Percentiles rank a stretch among this genome's conserved stretches.
phyloP scores from a whole-genome alignment of 176 grass and related monocot genomes.

The Cocos nucifera region DNA sequence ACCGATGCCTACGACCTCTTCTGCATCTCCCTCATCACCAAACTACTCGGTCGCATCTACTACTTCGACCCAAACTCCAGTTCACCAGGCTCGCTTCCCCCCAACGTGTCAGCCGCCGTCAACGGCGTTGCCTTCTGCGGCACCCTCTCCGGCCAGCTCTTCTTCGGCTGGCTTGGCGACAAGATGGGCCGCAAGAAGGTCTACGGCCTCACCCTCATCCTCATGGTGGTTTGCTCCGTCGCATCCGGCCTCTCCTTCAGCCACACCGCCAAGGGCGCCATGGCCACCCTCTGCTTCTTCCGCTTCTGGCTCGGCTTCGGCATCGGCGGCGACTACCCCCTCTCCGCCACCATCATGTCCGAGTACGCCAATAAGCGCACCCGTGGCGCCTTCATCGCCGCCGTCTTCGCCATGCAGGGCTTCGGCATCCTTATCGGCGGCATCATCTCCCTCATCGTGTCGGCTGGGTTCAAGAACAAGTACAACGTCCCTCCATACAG shows the following conservation, averaged over 20 bases:
- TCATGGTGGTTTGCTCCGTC: slow-evolving; percentile 59
- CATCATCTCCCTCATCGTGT: slow-evolving; percentile 38
- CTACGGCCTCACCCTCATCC: slow-evolving; percentile 62
- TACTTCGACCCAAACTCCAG: slow-evolving; percentile 30
- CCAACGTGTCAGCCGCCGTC: slow-evolving; percentile 52
- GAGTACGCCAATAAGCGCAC: slow-evolving; percentile 82
- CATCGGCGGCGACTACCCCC: slow-evolving; percentile 63
- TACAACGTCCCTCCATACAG: slow-evolving; percentile 33
- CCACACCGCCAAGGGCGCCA: slow-evolving; percentile 24
- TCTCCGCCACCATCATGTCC: slow-evolving; percentile 60
- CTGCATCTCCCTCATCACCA: slow-evolving; percentile 44
- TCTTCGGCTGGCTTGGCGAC: slow-evolving; percentile 78
- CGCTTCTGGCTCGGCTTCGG: slow-evolving; percentile 86
- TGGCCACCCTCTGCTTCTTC: slow-evolving; percentile 60
- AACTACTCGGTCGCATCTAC: slow-evolving; percentile 69
- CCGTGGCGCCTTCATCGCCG: slow-evolving; percentile 73
- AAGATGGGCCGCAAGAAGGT: slow-evolving; percentile 70
- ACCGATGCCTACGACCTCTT: slow-evolving; percentile 84
- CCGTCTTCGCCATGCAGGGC: slow-evolving; percentile 78
- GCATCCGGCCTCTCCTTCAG: slow-evolving; percentile 53
- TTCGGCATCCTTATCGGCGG: slow-evolving; percentile 66
- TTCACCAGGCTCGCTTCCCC: slow-evolving; percentile 40
- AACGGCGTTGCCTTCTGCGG: slow-evolving; percentile 63
- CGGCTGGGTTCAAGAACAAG: slow-evolving; percentile 37
- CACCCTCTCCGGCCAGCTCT: slow-evolving; percentile 59